Base-by-base conservation (phyloP, 179 eudicot genomes). In the Silene coronaria region DNA sequence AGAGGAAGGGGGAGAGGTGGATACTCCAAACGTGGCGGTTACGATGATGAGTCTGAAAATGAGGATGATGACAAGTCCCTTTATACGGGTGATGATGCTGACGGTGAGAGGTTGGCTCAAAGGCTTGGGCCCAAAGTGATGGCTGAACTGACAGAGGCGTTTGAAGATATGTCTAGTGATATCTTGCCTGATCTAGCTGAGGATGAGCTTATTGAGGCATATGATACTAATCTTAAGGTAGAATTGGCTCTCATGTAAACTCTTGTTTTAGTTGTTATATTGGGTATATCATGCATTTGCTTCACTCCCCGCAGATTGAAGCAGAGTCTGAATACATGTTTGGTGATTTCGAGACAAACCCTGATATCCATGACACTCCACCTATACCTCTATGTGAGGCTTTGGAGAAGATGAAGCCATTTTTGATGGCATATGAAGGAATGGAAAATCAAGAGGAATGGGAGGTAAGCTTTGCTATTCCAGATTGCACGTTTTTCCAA, bases 331-430 rank as follows among this genome's bases (percentile, higher is more conserved):
- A 95, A 80, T 95, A 86, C 83, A 68, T 87, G 82, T 77, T 95
- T 85, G 98, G 83, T 72, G 96, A 91, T 42, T 95, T 92, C 66
- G 97, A 84, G 70, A 84, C 83, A 16, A 92, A 89, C 71, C 96
- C 99, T 0, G 96, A 92, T 80, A 86, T 95, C 72, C 88, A 91
- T 67, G 97, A 95, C 72, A 92, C 79, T 73, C 91, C 91, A 75
- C 97, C 93, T 14, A 85, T 92, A 63, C 73, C 97, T 75, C 89
- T 95, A 66, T 79, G 79, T n/a, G 97, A 95, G 48, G 91, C 93
- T 71, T 83, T 95, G 24, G 97, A 92, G 85, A 92, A 95, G 83
- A 78, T 85, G 91, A 95, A 87, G 86, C 97, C 97, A 1, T 95
- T 90, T 87, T 80, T 95, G 75, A 88, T 95, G 91, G 82, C 88